These are phyloP conservation scores for Xylaria intraflava DNA, from an alignment of 495 filamentous ascomycete species.

Conservation along the genomic window DNA sequence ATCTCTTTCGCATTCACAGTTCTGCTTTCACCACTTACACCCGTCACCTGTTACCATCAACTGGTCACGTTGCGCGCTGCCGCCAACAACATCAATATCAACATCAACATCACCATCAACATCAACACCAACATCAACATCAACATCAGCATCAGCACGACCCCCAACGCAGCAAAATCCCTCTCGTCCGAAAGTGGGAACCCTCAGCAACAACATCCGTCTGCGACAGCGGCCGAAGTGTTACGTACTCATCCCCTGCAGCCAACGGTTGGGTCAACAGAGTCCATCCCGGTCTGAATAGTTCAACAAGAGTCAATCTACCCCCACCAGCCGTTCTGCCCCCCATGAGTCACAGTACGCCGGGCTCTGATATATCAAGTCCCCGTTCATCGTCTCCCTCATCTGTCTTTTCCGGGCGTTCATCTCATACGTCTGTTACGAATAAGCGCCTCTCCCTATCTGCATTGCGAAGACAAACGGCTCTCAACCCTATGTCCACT, in stretches of 20 bases:
- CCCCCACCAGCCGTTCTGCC: constrained; percentile 11
- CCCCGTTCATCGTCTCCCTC: constrained; percentile 48
- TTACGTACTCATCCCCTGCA: constrained; percentile 2
- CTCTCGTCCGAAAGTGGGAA: constrained; percentile 28
- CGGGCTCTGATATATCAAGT: constrained; percentile 46
- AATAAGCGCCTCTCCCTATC: constrained; percentile 50
- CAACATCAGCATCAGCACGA: constrained; percentile 19
- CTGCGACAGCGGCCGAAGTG: not conserved
- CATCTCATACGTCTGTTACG: constrained; percentile 46
- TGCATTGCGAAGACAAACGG: constrained; percentile 39
- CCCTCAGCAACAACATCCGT: constrained; percentile 14
- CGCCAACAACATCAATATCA: constrained; percentile 11
- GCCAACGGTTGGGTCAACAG: constrained; percentile 3
- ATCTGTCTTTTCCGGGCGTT: constrained; percentile 39
- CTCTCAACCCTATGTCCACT: constrained; percentile 48
- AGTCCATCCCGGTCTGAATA: not conserved
- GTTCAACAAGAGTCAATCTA: constrained; percentile 13
- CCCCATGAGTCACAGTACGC: constrained; percentile 43
- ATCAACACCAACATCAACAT: constrained; percentile 15
- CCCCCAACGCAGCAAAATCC: too few species aligned
- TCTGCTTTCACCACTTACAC: not conserved
- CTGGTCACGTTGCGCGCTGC: constrained; percentile 12
- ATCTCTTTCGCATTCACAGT: constrained; percentile 1
- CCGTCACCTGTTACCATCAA: not conserved
- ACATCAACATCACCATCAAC: constrained; percentile 15